Evolutionary conservation across 352 stramenopile species (phyloP), one percentile per base, ranked within the genome.

Genomic region (Elongisporangium senticosum): DNA sequence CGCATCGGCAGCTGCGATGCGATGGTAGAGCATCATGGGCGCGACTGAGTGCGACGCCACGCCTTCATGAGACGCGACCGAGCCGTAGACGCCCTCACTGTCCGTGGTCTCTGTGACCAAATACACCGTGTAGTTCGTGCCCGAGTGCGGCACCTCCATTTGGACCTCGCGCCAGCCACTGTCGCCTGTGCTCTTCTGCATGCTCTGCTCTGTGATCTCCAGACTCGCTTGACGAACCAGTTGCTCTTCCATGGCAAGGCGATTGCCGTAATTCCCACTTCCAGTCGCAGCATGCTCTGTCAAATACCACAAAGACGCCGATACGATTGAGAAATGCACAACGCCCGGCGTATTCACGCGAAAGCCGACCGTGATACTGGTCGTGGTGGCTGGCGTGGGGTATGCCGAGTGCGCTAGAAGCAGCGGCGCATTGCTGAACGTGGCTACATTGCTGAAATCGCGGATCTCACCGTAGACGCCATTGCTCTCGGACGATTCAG

Each of bases 41-140:
- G 78, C 64, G 6, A 79, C 63, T 2, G 61, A 63, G n/a, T 91
- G 76, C 24, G 77, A 78, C 19, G 66, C 64, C 7, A 94, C 80
- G 2, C 70, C 55, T n/a, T 66, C 26, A 24, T 91, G 80, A 7
- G 67, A 76, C 2, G 85, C 85, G 17, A 94, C 81, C 8, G 67
- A 79, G 0, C 84, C 84, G 53, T 81, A 94, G 20, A 92, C 82
- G 3, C 84, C 84, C 15, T 84, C 78, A 40, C 82, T 92, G 39
- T 55, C 59, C 8, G 64, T 69, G 0, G 82, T 94, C 59, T 94
- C 84, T 0, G 84, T 87, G 10, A 90, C 81, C 11, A 94, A 56
- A 52, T 83, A 69, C n/a, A 92, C 65, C 0, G 80, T 89, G 67
- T 92, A 91, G 59, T 87, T 89, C 0, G 61, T 52, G 6, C 75